Evolutionary conservation across 2,329 filamentous ascomycete species (phyloP), one percentile per base, ranked within the genome.

Genomic region (Aureobasidium melanogenum): DNA sequence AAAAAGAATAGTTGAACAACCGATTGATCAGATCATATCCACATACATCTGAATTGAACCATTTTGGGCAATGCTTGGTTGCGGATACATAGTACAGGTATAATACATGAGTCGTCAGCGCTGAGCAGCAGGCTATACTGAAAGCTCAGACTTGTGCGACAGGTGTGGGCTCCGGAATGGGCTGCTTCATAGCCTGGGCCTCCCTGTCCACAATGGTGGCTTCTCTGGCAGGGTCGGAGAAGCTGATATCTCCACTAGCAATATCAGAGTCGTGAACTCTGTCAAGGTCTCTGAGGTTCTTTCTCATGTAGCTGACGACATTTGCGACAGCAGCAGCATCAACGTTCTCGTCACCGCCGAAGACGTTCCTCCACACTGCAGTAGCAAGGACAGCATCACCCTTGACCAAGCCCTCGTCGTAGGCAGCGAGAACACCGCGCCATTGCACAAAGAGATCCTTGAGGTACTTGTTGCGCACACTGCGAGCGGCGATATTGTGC

Each of bases 401-500:
- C 73, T 86, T 87, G 66, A 86, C 80, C 47, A 95, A 71, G 0
- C 88, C 90, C 77, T 94, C 89, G 71, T 95, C 90, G 72, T 92
- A 94, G 1, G 91, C 89, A 8, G 91, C 82, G 24, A 96, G 80
- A 60, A 92, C 79, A 32, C 92, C 94, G 61, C 94, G 86, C 90
- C 93, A 99, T 76, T 96, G 91, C 63, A 91, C 80, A 69, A 94
- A 97, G 63, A 97, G 82, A 73, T 97, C 93, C 75, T 97, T 96
- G 54, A 87, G 74, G 65, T 85, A 84, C 65, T 80, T 80, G 67
- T 84, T 84, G 54, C 84, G 78, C 22, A 85, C 77, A 0, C 76
- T 74, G 10, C 79, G 75, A 44, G 81, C 77, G 6, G 76, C 73
- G 65, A 87, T 77, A 71, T 87, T 87, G 79, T 96, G 93, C 72